These are phyloP conservation scores for Thecaphora frezii DNA, from an alignment of 1,284 basidiomycete genomes.

Conservation along the genomic window DNA sequence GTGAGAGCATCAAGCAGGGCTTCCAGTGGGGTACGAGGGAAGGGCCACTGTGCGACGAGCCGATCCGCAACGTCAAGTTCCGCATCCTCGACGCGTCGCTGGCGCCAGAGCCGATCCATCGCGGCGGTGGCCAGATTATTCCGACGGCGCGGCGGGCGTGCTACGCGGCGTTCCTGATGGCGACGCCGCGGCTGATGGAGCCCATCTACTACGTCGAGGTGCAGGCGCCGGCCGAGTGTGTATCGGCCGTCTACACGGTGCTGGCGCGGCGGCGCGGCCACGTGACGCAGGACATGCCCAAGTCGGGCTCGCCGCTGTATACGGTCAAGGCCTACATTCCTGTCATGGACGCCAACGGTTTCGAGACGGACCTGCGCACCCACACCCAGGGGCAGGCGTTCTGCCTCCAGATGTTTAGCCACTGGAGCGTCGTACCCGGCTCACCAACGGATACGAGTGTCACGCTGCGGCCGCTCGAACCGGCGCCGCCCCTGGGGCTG, in stretches of 20 bases:
- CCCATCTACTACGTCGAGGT: constrained; percentile 98
- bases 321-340: constrained; percentile 97
- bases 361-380: constrained; percentile 95
- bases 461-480: constrained; percentile 90
- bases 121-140: constrained; percentile 97
- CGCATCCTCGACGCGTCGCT: constrained; percentile 86
- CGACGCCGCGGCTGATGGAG: constrained; percentile 68
- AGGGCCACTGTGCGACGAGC: constrained; percentile 96
- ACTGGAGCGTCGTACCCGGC: constrained; percentile 97
- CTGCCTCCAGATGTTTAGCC: constrained; percentile 91
- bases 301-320: constrained; percentile 93
- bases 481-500: constrained; percentile 84
- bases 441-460: constrained; percentile 95
- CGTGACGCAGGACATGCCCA: constrained; percentile 94
- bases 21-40: constrained; percentile 99
- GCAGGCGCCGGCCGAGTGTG: constrained; percentile 95
- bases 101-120: constrained; percentile 91
- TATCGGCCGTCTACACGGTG: constrained; percentile 95
- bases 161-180: constrained; percentile 97
- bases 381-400: constrained; percentile 98
- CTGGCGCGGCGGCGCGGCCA: constrained; percentile 93
- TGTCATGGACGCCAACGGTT: constrained; percentile 96
- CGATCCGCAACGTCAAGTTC: constrained; percentile 98
- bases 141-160: constrained; percentile 95
- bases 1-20: constrained; percentile 94